These are phyloP conservation scores for Taphrina wiesneri DNA, from an alignment of 1,139 yeast species.

Conservation along the genomic window DNA sequence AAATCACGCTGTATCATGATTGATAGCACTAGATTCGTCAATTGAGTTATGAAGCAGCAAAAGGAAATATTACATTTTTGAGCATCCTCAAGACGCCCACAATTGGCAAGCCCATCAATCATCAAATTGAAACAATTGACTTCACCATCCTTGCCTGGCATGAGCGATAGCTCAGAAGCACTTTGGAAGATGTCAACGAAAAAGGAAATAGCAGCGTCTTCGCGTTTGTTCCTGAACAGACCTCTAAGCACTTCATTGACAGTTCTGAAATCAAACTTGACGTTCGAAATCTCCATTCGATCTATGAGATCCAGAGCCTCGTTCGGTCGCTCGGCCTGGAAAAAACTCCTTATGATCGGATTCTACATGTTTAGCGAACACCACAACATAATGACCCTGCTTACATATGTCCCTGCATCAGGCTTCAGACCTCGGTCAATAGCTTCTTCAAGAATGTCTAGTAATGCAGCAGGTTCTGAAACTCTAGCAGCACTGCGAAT, in stretches of 20 bases:
- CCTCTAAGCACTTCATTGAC: slow-evolving; percentile 17
- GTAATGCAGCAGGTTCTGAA: neutral
- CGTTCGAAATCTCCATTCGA: slow-evolving; percentile 19
- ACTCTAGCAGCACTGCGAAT: slow-evolving; percentile 11
- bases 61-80: slow-evolving; percentile 4
- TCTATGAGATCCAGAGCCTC: slow-evolving; percentile 12
- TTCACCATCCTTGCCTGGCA: slow-evolving; percentile 14
- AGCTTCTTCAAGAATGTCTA: slow-evolving; percentile 5
- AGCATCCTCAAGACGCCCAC: slow-evolving; percentile 9
- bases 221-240: neutral
- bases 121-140: neutral
- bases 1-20: slow-evolving; percentile 10
- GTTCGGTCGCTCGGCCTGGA: slow-evolving; percentile 1
- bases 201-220: slow-evolving; percentile 9
- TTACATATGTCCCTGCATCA: slow-evolving; percentile 12
- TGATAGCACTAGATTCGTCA: neutral
- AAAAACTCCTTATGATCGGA: slow-evolving; percentile 7
- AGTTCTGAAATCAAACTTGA: slow-evolving; percentile 7
- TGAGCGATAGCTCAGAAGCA: neutral
- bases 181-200: slow-evolving; percentile 11
- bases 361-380: neutral
- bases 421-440: slow-evolving; percentile 10
- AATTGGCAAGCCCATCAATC: neutral
- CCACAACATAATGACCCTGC: neutral
- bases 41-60: neutral